These are phyloP conservation scores for Solanum bulbocastanum DNA, from an alignment of 257 asterid genomes.

Conservation along the genomic window DNA sequence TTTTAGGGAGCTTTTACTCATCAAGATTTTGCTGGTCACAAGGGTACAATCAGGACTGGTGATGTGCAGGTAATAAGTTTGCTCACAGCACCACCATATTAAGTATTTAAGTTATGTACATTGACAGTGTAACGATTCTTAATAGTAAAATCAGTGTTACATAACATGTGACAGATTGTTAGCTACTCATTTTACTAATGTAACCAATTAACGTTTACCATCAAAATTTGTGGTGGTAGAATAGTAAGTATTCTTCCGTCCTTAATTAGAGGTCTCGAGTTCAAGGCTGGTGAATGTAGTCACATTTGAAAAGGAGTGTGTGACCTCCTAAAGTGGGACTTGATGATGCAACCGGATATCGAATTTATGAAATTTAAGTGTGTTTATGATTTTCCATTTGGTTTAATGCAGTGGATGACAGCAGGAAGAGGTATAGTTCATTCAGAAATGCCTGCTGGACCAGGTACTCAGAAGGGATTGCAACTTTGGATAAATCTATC, in stretches of 20 bases:
- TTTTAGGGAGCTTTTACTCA: slow-evolving; percentile 72
- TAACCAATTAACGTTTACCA: background rate
- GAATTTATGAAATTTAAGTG: background rate
- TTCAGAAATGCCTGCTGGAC: slow-evolving; percentile 96
- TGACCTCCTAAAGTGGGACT: background rate
- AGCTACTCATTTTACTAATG: background rate
- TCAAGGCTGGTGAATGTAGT: background rate
- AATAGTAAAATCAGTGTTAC: background rate
- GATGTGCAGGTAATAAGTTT: slow-evolving; percentile 70
- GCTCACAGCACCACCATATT: background rate
- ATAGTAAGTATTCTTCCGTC: fast-evolving
- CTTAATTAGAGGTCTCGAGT: background rate
- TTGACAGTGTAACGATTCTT: background rate
- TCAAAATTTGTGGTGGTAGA: background rate
- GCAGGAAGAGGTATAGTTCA: slow-evolving; percentile 96
- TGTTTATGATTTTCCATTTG: background rate
- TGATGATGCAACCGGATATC: background rate
- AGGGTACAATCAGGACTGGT: slow-evolving; percentile 69
- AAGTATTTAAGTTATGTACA: background rate
- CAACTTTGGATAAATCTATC: slow-evolving; percentile 90
- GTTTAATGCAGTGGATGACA: slow-evolving; percentile 80
- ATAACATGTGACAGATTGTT: background rate
- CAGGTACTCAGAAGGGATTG: slow-evolving; percentile 58
- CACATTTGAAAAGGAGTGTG: background rate
- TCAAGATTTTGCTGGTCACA: slow-evolving; percentile 89